phyloP scores from a whole-genome alignment of 352 stramenopile species.

The Phytophthora syringae region DNA sequence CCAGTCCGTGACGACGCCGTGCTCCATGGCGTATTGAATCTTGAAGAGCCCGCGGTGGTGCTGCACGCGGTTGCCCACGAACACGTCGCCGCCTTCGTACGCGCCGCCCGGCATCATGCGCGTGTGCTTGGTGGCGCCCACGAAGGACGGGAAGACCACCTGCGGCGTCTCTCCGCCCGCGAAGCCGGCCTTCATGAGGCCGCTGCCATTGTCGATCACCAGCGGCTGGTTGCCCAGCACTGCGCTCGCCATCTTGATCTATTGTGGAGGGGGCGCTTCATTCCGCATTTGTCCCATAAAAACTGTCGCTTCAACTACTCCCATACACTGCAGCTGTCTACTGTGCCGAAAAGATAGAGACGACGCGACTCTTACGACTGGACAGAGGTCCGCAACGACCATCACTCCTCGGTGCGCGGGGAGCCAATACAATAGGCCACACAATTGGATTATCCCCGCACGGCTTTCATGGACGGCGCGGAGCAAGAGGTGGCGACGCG shows the following conservation, averaged over 20 bases:
- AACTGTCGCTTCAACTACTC: constrained; percentile 16
- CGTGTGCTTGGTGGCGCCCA: constrained; percentile 78
- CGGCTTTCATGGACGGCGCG: constrained; percentile 38
- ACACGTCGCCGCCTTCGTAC: constrained; percentile 78
- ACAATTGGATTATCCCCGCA: constrained; percentile 13
- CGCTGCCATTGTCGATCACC: constrained; percentile 89
- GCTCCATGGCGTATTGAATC: constrained; percentile 89
- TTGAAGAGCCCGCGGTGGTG: constrained; percentile 84
- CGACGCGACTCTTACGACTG: neutral
- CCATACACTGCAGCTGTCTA: neutral
- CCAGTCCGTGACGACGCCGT: constrained; percentile 88
- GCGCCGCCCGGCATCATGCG: constrained; percentile 86
- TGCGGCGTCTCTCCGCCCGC: constrained; percentile 78
- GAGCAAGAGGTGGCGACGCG: constrained; percentile 58
- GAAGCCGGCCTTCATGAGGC: constrained; percentile 85
- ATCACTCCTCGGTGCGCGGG: constrained; percentile 5
- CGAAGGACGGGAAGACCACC: constrained; percentile 80
- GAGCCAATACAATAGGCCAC: constrained; percentile 11
- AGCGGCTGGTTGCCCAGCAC: constrained; percentile 86
- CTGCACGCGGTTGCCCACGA: constrained; percentile 80
- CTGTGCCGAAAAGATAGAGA: neutral
- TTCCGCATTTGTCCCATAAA: constrained; percentile 5
- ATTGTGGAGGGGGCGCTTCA: constrained; percentile 6
- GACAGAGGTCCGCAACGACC: constrained; percentile 11
- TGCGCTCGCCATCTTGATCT: constrained; percentile 44